These are phyloP conservation scores for Elsinoe batatas DNA, from an alignment of 2,329 filamentous ascomycete genomes.

Conservation along the genomic window DNA sequence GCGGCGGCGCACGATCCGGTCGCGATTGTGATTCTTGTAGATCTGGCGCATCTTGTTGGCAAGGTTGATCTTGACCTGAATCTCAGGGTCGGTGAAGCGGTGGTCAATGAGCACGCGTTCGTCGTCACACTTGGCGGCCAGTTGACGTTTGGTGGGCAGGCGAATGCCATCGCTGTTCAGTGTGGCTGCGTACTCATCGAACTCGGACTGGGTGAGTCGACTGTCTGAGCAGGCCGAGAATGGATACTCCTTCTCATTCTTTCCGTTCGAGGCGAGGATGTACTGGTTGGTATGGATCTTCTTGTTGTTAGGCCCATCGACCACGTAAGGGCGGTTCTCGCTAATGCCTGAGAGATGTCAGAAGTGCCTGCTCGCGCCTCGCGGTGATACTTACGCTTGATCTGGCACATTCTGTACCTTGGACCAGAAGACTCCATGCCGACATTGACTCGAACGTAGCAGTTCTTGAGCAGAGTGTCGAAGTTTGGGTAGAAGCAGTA, in stretches of 20 bases:
- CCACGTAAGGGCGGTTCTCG: conserved; percentile 71
- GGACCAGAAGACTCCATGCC: conserved; percentile 60
- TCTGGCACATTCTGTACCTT: conserved; percentile 77
- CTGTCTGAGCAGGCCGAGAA: conserved; percentile 86
- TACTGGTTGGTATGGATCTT: conserved; percentile 80
- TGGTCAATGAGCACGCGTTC: conserved; percentile 73
- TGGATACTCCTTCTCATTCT: conserved; percentile 72
- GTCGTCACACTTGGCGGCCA: conserved; percentile 64
- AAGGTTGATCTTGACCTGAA: conserved; percentile 66
- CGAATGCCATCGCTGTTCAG: conserved; percentile 62
- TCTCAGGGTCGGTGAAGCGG: conserved; percentile 71
- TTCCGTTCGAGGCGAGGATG: conserved; percentile 69
- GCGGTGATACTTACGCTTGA: conserved; percentile 56
- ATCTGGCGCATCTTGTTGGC: conserved; percentile 56
- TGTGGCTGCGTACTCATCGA: conserved; percentile 67
- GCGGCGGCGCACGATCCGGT: conserved; percentile 54
- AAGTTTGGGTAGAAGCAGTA: conserved; percentile 93
- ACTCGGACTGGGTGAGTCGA: conserved; percentile 67
- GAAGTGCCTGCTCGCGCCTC: conserved; percentile 12
- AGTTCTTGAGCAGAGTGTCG: conserved; percentile 68
- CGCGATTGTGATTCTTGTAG: conserved; percentile 54
- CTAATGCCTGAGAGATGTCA: conserved; percentile 53
- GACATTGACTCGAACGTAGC: conserved; percentile 76
- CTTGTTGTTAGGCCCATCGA: conserved; percentile 64
- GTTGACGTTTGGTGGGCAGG: conserved; percentile 60